Evolutionary conservation across 352 stramenopile genomes (phyloP).

Genomic region (Albugo candida): DNA sequence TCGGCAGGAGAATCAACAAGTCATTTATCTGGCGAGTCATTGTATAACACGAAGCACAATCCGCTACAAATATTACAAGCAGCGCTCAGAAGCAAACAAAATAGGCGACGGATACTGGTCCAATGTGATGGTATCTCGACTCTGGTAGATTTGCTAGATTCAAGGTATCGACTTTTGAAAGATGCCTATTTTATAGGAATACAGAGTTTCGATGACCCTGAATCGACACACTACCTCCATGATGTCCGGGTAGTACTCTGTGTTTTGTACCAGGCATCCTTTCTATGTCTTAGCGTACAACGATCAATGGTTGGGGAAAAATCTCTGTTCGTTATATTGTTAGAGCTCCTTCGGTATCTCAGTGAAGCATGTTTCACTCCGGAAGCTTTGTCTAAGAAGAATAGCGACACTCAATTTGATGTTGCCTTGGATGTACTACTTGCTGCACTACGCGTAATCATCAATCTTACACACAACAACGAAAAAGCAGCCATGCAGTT

Average conservation of each 20-base stretch:
- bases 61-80: no score
- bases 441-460: constrained; percentile 28
- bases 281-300: constrained; percentile 27
- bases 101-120: no score
- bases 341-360: constrained; percentile 19
- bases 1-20: no score
- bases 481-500: constrained; percentile 22
- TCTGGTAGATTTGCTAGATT: no score
- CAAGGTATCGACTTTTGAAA: no score
- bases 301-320: constrained; percentile 17
- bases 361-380: constrained; percentile 15
- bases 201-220: no score
- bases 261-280: constrained; percentile 53
- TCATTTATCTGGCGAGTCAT: no score
- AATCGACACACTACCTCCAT: constrained; percentile 12
- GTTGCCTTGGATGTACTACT: constrained; percentile 24
- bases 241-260: constrained; percentile 19
- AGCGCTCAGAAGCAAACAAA: no score
- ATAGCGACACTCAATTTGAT: constrained; percentile 12
- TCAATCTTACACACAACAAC: constrained; percentile 70
- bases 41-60: no score
- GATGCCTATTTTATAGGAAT: no score
- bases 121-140: no score
- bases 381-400: constrained; percentile 11
- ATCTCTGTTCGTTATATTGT: constrained; percentile 16